Base-by-base conservation (phyloP, 805 yeast species). In the Starmerella asiatica region DNA sequence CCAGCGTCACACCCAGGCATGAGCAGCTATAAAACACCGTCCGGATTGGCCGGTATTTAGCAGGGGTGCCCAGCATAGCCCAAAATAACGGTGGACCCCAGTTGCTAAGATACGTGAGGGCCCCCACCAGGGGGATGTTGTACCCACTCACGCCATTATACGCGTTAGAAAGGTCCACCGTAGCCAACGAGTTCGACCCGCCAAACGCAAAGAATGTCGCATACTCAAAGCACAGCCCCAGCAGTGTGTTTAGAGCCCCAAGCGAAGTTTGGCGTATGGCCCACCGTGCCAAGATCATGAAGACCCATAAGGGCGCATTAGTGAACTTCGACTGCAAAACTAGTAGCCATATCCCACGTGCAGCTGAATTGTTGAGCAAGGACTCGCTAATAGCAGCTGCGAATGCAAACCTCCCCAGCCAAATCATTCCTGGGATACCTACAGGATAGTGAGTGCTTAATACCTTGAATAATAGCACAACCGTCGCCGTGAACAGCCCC, bases 121-220 rank as follows among this genome's bases (percentile, higher is more conserved):
- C 21, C 0, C 94, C 94, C 4, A 88, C 94, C 3, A 71, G 55
- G 6, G 71, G 50, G 18, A 86, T 69, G 47, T 77, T 72, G 54
- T 84, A 91, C 33, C 72, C 69, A 1, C 73, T 59, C 6, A 86
- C 65, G 0, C 98, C 98, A 55, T 88, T 88, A 58, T 91, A 91
- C 0, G 95, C 86, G 56, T 88, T 86, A 0, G 94, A 74, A 19
- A 91, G 66, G 52, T 88, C 96, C 18, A 91, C 76, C 0, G 96
- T 79, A 0, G 96, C 88, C 49, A 91, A 68, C 29, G 94, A 83
- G 54, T 91, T 91, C 0, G 97, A 85, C 37, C 82, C 83, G 0
- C 97, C 97, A 56, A 79, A 68, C 17, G 82, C 81, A 62, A 82
- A 91, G 56, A 88, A 91, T 0, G 85, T 62, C 31, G 84, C 63